Evolutionary conservation across 225 moss, liverwort and hornwort species (phyloP).

Genomic region (Takakia lepidozioides): DNA sequence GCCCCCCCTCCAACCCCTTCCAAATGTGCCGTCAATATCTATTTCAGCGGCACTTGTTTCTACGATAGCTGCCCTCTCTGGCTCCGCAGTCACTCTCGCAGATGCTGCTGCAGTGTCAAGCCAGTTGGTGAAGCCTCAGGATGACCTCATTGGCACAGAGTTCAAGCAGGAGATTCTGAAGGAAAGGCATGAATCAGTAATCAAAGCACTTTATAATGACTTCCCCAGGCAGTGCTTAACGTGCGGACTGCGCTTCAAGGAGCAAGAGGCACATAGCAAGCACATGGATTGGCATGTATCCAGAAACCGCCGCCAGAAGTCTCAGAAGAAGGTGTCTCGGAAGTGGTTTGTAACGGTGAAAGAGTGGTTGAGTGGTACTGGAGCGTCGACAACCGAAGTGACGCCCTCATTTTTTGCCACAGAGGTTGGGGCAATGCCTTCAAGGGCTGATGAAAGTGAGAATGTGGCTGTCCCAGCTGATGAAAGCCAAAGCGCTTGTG

Average conservation of each 20-base stretch:
- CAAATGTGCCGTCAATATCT: constrained; percentile 44
- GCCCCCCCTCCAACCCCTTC: constrained; percentile 32
- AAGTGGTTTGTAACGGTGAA: constrained; percentile 97
- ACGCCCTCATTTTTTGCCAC: constrained; percentile 92
- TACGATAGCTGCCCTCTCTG: constrained; percentile 11
- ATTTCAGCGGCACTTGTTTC: constrained; percentile 29
- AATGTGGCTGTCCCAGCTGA: constrained; percentile 85
- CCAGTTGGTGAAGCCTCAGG: constrained; percentile 21
- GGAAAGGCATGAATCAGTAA: constrained; percentile 76
- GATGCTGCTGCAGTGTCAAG: constrained; percentile 19
- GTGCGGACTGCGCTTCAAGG: constrained; percentile 86
- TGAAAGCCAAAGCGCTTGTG: constrained; percentile 91
- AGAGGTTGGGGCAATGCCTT: constrained; percentile 45
- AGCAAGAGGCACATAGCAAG: constrained; percentile 94
- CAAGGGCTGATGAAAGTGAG: constrained; percentile 67
- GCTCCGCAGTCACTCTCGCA: constrained; percentile 1
- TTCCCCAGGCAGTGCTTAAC: constrained; percentile 98
- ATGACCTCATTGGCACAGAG: constrained; percentile 51
- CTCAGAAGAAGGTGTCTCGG: constrained; percentile 90
- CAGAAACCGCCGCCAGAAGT: constrained; percentile 87
- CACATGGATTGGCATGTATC: constrained; percentile 99
- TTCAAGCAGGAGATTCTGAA: constrained; percentile 73
- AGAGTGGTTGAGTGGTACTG: constrained; percentile 91
- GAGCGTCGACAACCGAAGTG: constrained; percentile 65
- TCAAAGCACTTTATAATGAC: constrained; percentile 81